These are phyloP conservation scores for Colletotrichum kahawae DNA, from an alignment of 2,329 filamentous ascomycete genomes.

Conservation along the genomic window DNA sequence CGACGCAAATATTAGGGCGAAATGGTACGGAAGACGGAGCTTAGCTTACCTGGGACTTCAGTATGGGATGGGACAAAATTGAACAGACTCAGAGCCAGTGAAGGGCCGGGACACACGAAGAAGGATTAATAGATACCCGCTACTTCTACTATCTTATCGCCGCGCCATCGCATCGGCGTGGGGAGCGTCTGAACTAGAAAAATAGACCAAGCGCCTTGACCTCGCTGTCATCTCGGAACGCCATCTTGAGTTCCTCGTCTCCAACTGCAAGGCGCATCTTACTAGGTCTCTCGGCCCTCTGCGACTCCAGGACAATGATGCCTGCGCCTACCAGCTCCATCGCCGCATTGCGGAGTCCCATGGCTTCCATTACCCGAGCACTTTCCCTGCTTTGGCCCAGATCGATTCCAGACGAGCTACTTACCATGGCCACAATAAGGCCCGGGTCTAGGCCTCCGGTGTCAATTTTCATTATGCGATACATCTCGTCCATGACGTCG, in stretches of 20 bases:
- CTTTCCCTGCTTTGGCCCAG: neutral
- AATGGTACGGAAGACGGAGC: neutral
- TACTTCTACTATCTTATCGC: neutral
- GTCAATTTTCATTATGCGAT: slow-evolving; percentile 60
- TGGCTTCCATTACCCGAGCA: neutral
- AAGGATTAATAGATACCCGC: slow-evolving; percentile 10
- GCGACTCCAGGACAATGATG: slow-evolving; percentile 82
- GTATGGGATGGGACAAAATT: slow-evolving; percentile 2
- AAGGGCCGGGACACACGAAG: neutral
- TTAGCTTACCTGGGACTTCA: neutral
- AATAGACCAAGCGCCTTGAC: slow-evolving; percentile 78
- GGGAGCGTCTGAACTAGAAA: slow-evolving; percentile 27
- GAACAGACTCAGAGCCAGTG: neutral
- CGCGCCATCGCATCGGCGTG: neutral
- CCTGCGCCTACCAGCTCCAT: slow-evolving; percentile 87
- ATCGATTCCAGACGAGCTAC: slow-evolving; percentile 3
- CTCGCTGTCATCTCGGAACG: slow-evolving; percentile 86
- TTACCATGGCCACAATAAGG: neutral
- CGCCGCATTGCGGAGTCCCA: slow-evolving; percentile 69
- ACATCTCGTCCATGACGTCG: slow-evolving; percentile 87
- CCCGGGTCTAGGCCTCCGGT: neutral
- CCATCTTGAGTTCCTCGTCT: slow-evolving; percentile 89
- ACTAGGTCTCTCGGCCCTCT: slow-evolving; percentile 82
- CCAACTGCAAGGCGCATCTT: slow-evolving; percentile 86
- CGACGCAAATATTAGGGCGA: slow-evolving; percentile 71